Evolutionary conservation across 768 basidiomycete species (phyloP), one percentile per base, ranked within the genome.

Genomic region (Floccularia luteovirens): DNA sequence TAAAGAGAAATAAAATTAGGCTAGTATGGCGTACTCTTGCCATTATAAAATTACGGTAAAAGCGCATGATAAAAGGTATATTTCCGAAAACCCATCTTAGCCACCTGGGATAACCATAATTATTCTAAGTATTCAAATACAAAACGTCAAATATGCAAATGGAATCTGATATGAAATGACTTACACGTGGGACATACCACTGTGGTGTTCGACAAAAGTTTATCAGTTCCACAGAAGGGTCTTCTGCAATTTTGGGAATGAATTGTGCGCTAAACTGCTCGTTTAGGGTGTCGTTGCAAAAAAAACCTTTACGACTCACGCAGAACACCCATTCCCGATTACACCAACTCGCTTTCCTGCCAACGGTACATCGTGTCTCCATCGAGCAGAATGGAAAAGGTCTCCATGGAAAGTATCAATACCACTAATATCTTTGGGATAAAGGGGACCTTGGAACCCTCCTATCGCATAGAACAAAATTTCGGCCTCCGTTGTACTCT

Each of bases 301-400:
- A 27, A 17, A 39, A 20, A 25, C n/a, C 45, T 43, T 39, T 31
- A 43, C 42, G 48, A 62, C 67, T 48, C 50, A 77, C 68, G 69
- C 77, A 30, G 74, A 76, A 45, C 72, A 78, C 3, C 77, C 79
- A 49, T 79, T 79, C 27, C 79, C 79, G 50, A 81, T 71, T 11
- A 82, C 71, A 1, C 72, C 78, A 5, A 83, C 67, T 20, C 64
- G 59, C 55, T 77, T 78, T 1, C 69, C 70, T 42, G 58, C 58
- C 41, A 81, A 50, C 31, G 64, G 51, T 13, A 80, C 65, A 48
- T 72, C 72, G 36, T 76, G 72, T 32, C 65, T 57, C 81, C 81
- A 72, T 39, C 54, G 49, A 16, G 74, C 69, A 22, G 77, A 74
- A 53, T 81, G 80, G 60, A 72, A 81, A 13, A 63, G 36, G 8